Evolutionary conservation across 768 basidiomycete genomes (phyloP).

Genomic region (Trametes gibbosa): DNA sequence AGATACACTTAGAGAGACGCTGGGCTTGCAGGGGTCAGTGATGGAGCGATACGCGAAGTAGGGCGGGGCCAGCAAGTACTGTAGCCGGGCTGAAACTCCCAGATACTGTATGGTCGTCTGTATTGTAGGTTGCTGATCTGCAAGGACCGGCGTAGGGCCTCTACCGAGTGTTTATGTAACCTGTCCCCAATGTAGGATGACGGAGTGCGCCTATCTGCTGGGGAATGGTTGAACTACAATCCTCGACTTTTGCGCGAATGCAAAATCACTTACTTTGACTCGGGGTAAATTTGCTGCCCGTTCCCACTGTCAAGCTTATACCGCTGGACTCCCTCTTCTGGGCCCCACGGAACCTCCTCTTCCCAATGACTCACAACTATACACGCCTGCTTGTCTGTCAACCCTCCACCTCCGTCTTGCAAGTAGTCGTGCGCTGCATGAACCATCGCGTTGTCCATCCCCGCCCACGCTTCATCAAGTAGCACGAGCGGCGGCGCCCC

Average conservation of each 20-base stretch:
- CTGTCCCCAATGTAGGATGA: too few relatives aligned
- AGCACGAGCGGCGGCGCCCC: conserved; percentile 70
- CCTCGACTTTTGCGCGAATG: too few relatives aligned
- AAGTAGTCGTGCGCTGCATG: conserved; percentile 61
- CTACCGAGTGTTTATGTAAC: neutral
- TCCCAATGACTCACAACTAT: conserved; percentile 90
- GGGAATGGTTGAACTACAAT: too few relatives aligned
- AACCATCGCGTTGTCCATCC: conserved; percentile 85
- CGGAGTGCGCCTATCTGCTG: too few relatives aligned
- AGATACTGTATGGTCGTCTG: neutral
- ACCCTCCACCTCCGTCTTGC: conserved; percentile 43
- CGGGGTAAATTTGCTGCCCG: conserved; percentile 15
- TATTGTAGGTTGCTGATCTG: neutral
- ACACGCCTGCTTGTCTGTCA: conserved; percentile 64
- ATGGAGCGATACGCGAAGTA: conserved; percentile 25
- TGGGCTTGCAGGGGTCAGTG: conserved; percentile 7
- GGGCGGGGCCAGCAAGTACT: neutral
- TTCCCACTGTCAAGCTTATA: conserved; percentile 36
- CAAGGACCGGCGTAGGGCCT: neutral
- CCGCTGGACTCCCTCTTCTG: conserved; percentile 47
- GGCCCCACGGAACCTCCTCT: conserved; percentile 84
- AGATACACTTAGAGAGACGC: conserved; percentile 25
- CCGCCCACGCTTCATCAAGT: conserved; percentile 91
- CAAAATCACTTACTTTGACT: neutral
- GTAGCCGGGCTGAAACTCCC: too few relatives aligned